Evolutionary conservation across 345 rosid species (phyloP).

Genomic region (Eutrema yunnanense): DNA sequence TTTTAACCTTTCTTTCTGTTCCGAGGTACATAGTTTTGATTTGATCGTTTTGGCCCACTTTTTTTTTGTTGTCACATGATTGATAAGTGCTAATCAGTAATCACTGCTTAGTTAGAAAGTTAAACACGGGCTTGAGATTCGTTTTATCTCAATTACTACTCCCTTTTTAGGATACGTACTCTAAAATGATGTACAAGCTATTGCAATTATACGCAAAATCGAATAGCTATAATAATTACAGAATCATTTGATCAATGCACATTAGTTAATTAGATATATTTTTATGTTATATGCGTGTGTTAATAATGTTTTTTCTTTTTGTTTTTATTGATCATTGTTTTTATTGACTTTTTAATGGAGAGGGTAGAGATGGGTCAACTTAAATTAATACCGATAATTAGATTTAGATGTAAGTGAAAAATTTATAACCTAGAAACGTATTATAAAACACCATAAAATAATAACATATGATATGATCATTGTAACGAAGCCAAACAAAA

Average conservation of each 20-base stretch:
- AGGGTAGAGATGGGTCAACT: background rate
- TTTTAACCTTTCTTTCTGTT: slow-evolving; percentile 2
- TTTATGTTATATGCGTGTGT: background rate
- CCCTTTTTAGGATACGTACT: slow-evolving; percentile 11
- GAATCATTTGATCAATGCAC: slow-evolving; percentile 5
- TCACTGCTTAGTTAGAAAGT: slow-evolving; percentile 4
- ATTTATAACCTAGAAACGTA: background rate
- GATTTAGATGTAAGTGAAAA: background rate
- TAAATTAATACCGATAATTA: background rate
- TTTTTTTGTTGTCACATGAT: background rate
- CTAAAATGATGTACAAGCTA: background rate
- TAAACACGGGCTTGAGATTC: background rate
- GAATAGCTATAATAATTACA: background rate
- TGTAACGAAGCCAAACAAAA: no score
- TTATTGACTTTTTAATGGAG: background rate
- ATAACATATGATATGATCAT: background rate
- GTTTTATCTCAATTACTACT: slow-evolving; percentile 1
- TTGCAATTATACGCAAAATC: background rate
- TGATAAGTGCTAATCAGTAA: slow-evolving; percentile 5
- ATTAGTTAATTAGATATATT: background rate
- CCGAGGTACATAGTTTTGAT: background rate
- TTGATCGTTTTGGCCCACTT: slow-evolving; percentile 9
- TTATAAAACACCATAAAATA: background rate
- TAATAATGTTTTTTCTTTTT: background rate
- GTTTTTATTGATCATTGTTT: background rate